phyloP scores from a whole-genome alignment of 1,139 yeast genomes.

The Debaryomyces fabryi region DNA sequence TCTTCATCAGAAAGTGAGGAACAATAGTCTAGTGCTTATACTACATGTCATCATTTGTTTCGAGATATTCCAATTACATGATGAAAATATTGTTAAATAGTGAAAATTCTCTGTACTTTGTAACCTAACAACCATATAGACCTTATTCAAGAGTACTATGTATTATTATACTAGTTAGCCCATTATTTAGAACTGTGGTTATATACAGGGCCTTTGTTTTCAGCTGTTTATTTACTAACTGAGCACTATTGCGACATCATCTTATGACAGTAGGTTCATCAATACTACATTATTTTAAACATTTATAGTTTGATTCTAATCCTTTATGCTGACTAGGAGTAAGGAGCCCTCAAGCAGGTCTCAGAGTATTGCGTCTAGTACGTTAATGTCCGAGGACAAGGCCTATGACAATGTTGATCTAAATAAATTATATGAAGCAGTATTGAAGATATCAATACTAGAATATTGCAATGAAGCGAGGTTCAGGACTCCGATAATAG shows the following conservation, averaged over 20 bases:
- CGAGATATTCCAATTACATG: neutral
- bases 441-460: slow-evolving; percentile 52
- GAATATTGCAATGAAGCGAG: slow-evolving; percentile 64
- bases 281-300: neutral
- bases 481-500: slow-evolving; percentile 44
- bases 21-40: neutral
- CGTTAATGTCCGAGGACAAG: slow-evolving; percentile 23
- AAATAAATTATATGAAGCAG: slow-evolving; percentile 39
- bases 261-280: neutral
- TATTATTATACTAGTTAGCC: neutral
- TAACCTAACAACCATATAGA: neutral
- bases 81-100: neutral
- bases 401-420: slow-evolving; percentile 31
- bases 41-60: neutral
- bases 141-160: neutral
- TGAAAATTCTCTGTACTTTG: neutral
- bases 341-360: slow-evolving; percentile 16
- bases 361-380: slow-evolving; percentile 30
- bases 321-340: slow-evolving; percentile 16
- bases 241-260: neutral
- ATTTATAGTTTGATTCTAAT: neutral
- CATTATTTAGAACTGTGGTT: neutral
- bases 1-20: neutral
- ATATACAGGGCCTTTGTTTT: neutral
- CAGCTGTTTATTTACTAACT: neutral